Base-by-base conservation (phyloP, 192 early-diverging fungal species). In the Diversispora epigaea region DNA sequence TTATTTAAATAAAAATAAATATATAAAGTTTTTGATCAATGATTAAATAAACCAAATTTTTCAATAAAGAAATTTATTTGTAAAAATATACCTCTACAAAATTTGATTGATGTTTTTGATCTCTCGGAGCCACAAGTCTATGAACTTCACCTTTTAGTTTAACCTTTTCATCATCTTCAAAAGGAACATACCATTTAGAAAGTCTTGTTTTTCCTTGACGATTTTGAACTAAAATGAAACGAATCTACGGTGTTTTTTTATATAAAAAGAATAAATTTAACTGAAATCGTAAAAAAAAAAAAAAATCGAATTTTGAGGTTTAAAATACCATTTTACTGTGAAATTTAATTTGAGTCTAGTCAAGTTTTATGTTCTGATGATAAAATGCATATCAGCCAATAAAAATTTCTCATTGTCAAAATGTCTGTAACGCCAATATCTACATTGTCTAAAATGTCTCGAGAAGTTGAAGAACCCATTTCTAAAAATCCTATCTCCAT, bases 161-260 rank as follows among this genome's bases (percentile, higher is more conserved):
- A 40, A 86, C 83, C 78, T 96, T 96, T 81, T 99, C 97, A 46
- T 94, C 91, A 80, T 98, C 97, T 63, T 93, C 92, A 68, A 94
- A 94, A 21, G 90, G 91, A 47, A 93, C 91, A 85, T 98, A 99
- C 96, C 96, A 99, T 78, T 99, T 99, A 32, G 93, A 89, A 46
- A 99, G 85, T 73, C 97, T 82, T 4, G 97, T 99, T 84, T 99
- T 99, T 44, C 97, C 97, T 77, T 99, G 97, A 9, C 97, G 88
- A 82, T 99, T 99, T 79, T 99, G 97, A 6, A 99, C 97, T 6
- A 99, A 84, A 66, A 99, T 98, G 81, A 97, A 99, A 17, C 96
- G 88, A 73, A 94, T 94, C 93, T 88, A 76, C 3, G 22, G 49
- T 32, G 0, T 32, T 32, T 32, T 32, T 32, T 32, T 32, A n/a